A percentile compares a stretch with the other conserved stretches of the same genome.
Evolutionary conservation across 2,329 filamentous ascomycete species (phyloP).

Genomic region (Fusarium xylarioides): DNA sequence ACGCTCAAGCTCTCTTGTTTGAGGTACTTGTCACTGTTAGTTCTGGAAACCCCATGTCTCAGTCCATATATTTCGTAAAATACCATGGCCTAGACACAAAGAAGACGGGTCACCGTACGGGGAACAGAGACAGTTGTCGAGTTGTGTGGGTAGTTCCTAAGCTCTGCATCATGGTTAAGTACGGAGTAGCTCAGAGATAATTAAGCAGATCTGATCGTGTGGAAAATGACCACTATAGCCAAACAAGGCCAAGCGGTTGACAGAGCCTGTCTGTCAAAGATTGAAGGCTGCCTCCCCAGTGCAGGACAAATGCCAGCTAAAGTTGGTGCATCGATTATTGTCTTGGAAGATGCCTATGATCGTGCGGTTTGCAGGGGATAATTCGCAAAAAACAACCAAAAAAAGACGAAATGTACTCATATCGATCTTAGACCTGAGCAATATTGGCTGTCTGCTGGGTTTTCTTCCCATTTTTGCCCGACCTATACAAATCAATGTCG

Average conservation of each 20-base stretch:
- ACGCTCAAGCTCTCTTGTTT: conserved; percentile 2
- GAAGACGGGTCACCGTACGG: neutral
- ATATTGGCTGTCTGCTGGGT: conserved; percentile 16
- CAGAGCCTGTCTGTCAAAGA: conserved; percentile 21
- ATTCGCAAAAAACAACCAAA: conserved; percentile 9
- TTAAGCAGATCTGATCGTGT: conserved; percentile 24
- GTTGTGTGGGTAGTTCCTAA: neutral
- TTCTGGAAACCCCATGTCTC: neutral
- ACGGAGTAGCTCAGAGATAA: conserved; percentile 6
- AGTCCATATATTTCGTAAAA: conserved; percentile 1
- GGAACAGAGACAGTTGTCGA: neutral
- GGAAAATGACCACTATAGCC: conserved; percentile 22
- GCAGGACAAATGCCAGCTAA: conserved; percentile 25
- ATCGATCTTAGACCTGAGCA: neutral
- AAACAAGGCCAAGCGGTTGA: conserved; percentile 31
- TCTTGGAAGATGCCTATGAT: conserved; percentile 28
- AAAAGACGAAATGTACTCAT: conserved; percentile 3
- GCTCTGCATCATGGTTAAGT: conserved; percentile 6
- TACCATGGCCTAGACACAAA: neutral
- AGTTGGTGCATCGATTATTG: conserved; percentile 17
- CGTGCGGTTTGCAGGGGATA: conserved; percentile 6
- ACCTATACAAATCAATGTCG: neutral
- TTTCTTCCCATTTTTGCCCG: neutral
- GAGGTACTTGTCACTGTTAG: neutral
- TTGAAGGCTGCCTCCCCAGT: conserved; percentile 18